These are phyloP conservation scores for Candida andamanensis DNA, from an alignment of 805 yeast species.

Conservation along the genomic window DNA sequence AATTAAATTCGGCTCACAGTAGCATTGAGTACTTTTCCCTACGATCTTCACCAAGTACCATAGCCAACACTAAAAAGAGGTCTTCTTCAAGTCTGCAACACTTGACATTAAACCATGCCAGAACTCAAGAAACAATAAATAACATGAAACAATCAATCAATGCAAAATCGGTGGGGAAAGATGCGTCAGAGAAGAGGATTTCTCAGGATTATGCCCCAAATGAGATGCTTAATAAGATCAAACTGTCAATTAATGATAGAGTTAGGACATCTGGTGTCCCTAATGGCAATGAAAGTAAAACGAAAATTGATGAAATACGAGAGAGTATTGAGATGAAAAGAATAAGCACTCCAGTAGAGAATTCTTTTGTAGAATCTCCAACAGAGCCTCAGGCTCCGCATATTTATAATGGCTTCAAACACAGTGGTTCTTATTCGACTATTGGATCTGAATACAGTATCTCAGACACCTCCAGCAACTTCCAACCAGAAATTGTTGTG, in stretches of 20 bases:
- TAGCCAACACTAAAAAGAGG: slow-evolving; percentile 3
- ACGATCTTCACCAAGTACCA: too few relatives aligned
- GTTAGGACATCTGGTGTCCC: slow-evolving; percentile 10
- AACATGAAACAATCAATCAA: slow-evolving; percentile 8
- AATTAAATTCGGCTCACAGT: too few relatives aligned
- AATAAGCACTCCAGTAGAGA: slow-evolving; percentile 12
- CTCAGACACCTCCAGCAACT: too few relatives aligned
- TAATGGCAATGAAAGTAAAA: slow-evolving; percentile 19
- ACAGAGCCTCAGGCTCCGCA: too few relatives aligned
- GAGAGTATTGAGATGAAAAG: slow-evolving; percentile 34
- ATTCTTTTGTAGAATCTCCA: slow-evolving; percentile 4
- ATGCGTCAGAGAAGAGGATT: slow-evolving; percentile 6
- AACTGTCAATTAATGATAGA: slow-evolving; percentile 21
- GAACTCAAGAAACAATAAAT: slow-evolving; percentile 11
- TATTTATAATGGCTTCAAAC: too few relatives aligned
- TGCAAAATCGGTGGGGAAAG: slow-evolving; percentile 5
- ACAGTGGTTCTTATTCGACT: too few relatives aligned
- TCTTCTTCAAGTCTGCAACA: slow-evolving; percentile 8
- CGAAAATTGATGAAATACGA: slow-evolving; percentile 24
- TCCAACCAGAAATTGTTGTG: too few relatives aligned
- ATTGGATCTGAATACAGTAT: too few relatives aligned
- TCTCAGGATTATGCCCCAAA: slow-evolving; percentile 13
- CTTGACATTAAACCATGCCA: slow-evolving; percentile 5
- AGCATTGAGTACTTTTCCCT: slow-evolving; percentile 5
- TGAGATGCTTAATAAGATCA: slow-evolving; percentile 22